phyloP scores from a whole-genome alignment of 805 yeast genomes.

The Nakazawaea peltata region DNA sequence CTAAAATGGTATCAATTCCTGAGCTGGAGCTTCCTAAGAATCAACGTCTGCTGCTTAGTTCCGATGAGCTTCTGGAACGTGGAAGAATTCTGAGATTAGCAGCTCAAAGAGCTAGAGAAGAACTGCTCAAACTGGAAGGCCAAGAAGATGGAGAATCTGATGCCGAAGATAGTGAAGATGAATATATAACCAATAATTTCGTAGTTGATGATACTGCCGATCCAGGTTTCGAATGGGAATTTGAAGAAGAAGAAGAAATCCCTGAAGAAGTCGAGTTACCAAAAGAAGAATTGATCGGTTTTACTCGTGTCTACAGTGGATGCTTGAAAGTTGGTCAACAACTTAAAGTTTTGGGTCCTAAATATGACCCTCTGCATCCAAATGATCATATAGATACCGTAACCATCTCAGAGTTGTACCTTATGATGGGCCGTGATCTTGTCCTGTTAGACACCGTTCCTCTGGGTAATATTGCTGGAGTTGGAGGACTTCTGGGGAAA shows the following conservation, averaged over 20 bases:
- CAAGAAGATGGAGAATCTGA: slow-evolving; percentile 11
- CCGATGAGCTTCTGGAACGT: slow-evolving; percentile 54
- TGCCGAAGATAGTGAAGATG: slow-evolving; percentile 11
- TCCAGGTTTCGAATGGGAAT: not conserved
- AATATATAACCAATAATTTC: no score
- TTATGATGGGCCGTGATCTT: slow-evolving; percentile 90
- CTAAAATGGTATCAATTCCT: slow-evolving; percentile 85
- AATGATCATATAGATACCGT: slow-evolving; percentile 48
- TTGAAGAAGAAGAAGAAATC: slow-evolving; percentile 42
- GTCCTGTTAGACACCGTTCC: slow-evolving; percentile 75
- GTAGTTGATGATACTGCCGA: slow-evolving; percentile 8
- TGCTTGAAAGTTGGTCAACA: slow-evolving; percentile 67
- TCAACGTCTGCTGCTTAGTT: slow-evolving; percentile 30
- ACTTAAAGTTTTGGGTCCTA: slow-evolving; percentile 76
- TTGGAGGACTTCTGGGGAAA: slow-evolving; percentile 80
- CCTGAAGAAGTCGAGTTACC: slow-evolving; percentile 34
- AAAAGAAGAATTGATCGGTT: slow-evolving; percentile 70
- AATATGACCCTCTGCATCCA: slow-evolving; percentile 63
- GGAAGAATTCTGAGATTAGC: slow-evolving; percentile 57
- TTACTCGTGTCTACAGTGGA: slow-evolving; percentile 87
- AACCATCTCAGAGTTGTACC: slow-evolving; percentile 59
- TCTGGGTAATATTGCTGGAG: slow-evolving; percentile 92
- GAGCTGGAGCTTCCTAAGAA: slow-evolving; percentile 67
- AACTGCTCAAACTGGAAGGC: slow-evolving; percentile 25
- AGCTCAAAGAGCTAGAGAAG: slow-evolving; percentile 62